Conservation (phyloP, 768 basidiomycete genomes). For the Tylopilus plumbeoviolaceoides region DNA sequence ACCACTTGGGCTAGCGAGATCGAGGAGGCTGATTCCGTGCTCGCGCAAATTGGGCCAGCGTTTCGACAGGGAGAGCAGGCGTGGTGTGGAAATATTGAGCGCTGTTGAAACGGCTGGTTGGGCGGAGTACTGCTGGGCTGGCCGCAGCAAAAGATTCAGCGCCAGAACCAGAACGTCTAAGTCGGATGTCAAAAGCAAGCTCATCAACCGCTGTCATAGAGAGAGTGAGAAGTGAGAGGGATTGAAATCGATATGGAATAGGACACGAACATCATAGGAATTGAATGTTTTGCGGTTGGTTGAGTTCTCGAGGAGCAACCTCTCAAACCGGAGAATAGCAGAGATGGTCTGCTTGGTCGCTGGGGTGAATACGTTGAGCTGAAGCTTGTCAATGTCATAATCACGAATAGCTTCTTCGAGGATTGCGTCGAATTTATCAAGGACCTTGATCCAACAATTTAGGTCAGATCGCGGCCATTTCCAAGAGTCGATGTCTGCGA, state of each 20-base stretch:
- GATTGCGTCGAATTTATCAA: conserved; percentile 92
- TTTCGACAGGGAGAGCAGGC: conserved; percentile 78
- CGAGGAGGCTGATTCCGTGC: conserved; percentile 69
- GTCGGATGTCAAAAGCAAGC: conserved; percentile 83
- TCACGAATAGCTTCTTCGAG: conserved; percentile 78
- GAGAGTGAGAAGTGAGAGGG: conserved; percentile 5
- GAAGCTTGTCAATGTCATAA: conserved; percentile 84
- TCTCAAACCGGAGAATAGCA: conserved; percentile 84
- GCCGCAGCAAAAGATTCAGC: conserved; percentile 83
- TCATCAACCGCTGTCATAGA: conserved; percentile 72
- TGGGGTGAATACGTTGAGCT: conserved; percentile 74
- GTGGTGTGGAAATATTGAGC: conserved; percentile 75
- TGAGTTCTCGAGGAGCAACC: conserved; percentile 91
- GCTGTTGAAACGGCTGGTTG: conserved; percentile 81
- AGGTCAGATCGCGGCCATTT: conserved; percentile 95
- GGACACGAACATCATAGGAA: conserved; percentile 87
- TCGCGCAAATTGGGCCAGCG: conserved; percentile 83
- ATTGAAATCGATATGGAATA: not conserved
- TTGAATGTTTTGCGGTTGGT: conserved; percentile 96
- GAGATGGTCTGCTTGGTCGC: conserved; percentile 69
- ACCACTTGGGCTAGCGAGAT: conserved; percentile 59
- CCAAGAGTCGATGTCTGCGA: conserved; percentile 76
- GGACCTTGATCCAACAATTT: conserved; percentile 92
- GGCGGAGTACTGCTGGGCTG: conserved; percentile 91
- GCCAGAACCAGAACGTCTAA: conserved; percentile 82